These are phyloP conservation scores for Vanderwaltozyma yarrowii DNA, from an alignment of 805 yeast genomes.

Conservation along the genomic window DNA sequence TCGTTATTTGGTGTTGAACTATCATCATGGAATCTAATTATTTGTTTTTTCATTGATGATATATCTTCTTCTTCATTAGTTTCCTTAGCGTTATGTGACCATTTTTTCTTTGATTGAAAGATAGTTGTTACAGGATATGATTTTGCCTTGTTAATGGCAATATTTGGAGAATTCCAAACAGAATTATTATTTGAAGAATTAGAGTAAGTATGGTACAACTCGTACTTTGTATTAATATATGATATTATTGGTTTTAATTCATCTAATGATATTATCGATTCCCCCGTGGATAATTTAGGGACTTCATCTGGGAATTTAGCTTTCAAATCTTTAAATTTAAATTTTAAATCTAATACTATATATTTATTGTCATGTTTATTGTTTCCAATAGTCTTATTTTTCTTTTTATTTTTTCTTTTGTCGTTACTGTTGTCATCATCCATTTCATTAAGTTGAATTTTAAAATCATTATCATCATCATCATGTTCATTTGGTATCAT, in stretches of 20 bases:
- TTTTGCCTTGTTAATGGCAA: constrained; percentile 20
- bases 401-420: too few species aligned
- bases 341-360: constrained; percentile 55
- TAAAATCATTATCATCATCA: background rate
- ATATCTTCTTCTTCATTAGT: constrained; percentile 13
- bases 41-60: constrained; percentile 9
- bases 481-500: constrained; percentile 41
- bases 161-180: constrained; percentile 21
- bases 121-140: constrained; percentile 23
- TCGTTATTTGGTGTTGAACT: constrained; percentile 16
- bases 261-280: constrained; percentile 47
- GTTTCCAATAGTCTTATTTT: background rate
- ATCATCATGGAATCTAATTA: constrained; percentile 30
- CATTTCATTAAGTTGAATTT: constrained; percentile 10
- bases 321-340: constrained; percentile 52
- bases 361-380: constrained; percentile 31
- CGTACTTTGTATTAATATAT: constrained; percentile 22
- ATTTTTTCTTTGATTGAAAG: constrained; percentile 9
- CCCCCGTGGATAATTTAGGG: constrained; percentile 43
- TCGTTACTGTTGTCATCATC: too few species aligned
- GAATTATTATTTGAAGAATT: constrained; percentile 6
- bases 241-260: constrained; percentile 53
- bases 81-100: constrained; percentile 6
- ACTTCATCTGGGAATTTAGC: constrained; percentile 41
- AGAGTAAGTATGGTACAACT: constrained; percentile 3